These are phyloP conservation scores for Rhizopogon vinicolor DNA, from an alignment of 768 basidiomycete genomes.

Conservation along the genomic window DNA sequence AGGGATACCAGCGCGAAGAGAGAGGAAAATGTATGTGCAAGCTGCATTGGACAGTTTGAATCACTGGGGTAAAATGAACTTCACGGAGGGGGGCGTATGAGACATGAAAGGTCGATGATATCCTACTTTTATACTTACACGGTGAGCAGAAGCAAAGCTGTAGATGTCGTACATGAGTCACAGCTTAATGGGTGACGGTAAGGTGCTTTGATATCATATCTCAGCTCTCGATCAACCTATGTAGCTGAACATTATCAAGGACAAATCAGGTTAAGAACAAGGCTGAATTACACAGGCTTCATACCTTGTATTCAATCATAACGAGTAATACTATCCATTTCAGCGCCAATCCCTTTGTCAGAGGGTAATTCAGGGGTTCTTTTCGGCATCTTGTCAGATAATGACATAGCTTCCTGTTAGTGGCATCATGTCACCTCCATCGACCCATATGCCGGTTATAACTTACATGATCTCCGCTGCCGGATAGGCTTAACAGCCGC, in stretches of 20 bases:
- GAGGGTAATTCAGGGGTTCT: too few relatives aligned
- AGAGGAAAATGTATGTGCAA: slow-evolving; percentile 4
- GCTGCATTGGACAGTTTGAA: slow-evolving; percentile 12
- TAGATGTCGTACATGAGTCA: too few relatives aligned
- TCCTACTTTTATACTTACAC: neutral
- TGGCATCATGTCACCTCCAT: neutral
- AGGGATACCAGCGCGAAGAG: slow-evolving; percentile 15
- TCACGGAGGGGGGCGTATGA: too few relatives aligned
- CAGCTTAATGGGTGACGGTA: too few relatives aligned
- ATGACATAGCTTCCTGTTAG: neutral
- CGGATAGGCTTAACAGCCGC: slow-evolving; percentile 56
- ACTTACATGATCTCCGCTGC: slow-evolving; percentile 68
- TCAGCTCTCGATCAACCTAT: too few relatives aligned
- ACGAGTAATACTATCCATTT: neutral
- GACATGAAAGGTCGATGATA: neutral
- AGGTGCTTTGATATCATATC: too few relatives aligned
- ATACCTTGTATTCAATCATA: neutral
- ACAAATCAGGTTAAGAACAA: neutral
- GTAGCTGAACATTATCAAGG: too few relatives aligned
- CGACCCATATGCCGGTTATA: slow-evolving; percentile 1
- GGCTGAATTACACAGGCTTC: neutral
- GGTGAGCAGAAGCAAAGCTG: too few relatives aligned
- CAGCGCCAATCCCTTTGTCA: neutral
- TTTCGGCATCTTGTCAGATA: neutral
- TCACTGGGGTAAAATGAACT: neutral